Percentiles rank a stretch among this genome's conserved stretches.
Conservation (phyloP, 345 rosid species). For the Pugionium cornutum region DNA sequence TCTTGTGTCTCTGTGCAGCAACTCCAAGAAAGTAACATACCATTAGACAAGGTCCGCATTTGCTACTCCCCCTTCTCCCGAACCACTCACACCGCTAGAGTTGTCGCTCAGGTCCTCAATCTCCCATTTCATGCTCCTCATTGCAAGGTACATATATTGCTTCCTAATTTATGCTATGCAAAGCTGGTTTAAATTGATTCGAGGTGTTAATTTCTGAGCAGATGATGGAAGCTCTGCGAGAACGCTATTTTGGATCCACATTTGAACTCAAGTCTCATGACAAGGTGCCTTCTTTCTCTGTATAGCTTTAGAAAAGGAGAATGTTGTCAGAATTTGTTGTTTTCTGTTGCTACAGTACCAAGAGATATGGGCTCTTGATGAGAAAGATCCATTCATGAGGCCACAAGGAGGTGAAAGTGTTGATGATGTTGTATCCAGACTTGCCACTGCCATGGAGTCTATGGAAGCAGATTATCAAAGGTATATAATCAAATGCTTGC, state of each 20-base stretch:
- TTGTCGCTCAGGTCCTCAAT: conserved; percentile 65
- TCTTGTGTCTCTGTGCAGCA: conserved; percentile 46
- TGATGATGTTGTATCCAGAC: conserved; percentile 76
- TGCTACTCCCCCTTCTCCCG: conserved; percentile 93
- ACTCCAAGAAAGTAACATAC: conserved; percentile 57
- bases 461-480: conserved; percentile 75
- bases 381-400: conserved; percentile 67
- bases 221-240: conserved; percentile 79
- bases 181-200: neutral
- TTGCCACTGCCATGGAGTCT: conserved; percentile 52
- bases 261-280: conserved; percentile 85
- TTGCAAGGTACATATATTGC: conserved; percentile 51
- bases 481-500: conserved; percentile 38
- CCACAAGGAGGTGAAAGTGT: conserved; percentile 92
- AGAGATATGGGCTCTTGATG: conserved; percentile 88
- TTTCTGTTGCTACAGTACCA: conserved; percentile 49
- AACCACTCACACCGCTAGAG: conserved; percentile 79
- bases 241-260: conserved; percentile 88
- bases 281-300: conserved; percentile 45
- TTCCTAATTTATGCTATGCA: no score
- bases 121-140: conserved; percentile 75
- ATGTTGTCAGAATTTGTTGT: neutral
- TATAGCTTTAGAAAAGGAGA: no score
- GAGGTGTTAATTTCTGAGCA: conserved; percentile 29
- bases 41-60: conserved; percentile 65